Base-by-base conservation (phyloP, 495 filamentous ascomycete genomes). In the Trichoderma erinaceum region DNA sequence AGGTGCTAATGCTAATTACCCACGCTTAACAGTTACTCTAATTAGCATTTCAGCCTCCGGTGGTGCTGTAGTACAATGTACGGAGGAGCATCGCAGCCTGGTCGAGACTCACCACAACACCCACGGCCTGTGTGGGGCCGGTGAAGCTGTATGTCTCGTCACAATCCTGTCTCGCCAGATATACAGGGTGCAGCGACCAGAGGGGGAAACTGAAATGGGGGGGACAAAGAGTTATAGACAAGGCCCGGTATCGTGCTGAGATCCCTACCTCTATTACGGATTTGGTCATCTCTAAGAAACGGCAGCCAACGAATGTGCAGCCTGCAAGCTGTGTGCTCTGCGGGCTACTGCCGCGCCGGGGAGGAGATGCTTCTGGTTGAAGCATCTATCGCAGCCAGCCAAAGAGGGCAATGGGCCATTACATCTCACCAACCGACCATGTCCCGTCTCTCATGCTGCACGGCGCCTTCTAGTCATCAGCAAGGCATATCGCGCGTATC, bases 71-170 rank as follows among this genome's bases (percentile, higher is more conserved):
- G 27, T n/a, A 32, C 56, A 13, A 61, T 61, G 23, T 29, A 61
- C 13, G 27, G 12, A 12, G 12, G 12, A 61, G 56, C 27, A 52
- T 52, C 16, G 48, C 48, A 23, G 48, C 48, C 21, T 32, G 56
- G 56, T 61, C 56, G 56, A 61, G 56, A 13, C 16, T 61, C 56
- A 32, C 27, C 27, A 29, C 27, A 32, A 38, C 35, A 38, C 7
- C 35, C 56, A 32, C 50, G n/a, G 16, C 18, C n/a, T 32, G 56
- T 6, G 56, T 32, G 56, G 56, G 56, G 56, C 56, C 56, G 56
- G 56, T 61, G 56, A 61, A 61, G 56, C 56, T 61, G 56, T 32
- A 61, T 61, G 56, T 61, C 56, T 61, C 23, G 16, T 61, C 56
- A 61, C 56, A 61, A 32, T 29, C 10, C 15, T 29, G 27, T 32